Percentiles rank a stretch among this genome's conserved stretches.
These are phyloP conservation scores for Penicillium polonicum DNA, from an alignment of 2,329 filamentous ascomycete species.

Conservation along the genomic window DNA sequence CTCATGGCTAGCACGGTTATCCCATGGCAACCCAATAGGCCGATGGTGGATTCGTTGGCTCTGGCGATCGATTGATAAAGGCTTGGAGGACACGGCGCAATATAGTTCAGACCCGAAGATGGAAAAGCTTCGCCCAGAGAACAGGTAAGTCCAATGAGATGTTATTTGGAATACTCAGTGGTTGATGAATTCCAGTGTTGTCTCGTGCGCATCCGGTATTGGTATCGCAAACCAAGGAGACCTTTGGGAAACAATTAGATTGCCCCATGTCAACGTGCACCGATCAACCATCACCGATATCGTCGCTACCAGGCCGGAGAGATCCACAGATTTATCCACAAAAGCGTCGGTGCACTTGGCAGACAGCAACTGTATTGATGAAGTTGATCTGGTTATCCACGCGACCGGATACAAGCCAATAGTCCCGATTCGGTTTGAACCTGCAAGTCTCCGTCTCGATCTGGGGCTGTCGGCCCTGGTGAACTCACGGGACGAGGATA, in stretches of 20 bases:
- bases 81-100: slow-evolving; percentile 11
- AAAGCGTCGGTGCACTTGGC: slow-evolving; percentile 6
- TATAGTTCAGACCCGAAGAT: slow-evolving; percentile 23
- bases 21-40: slow-evolving; percentile 26
- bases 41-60: slow-evolving; percentile 18
- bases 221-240: slow-evolving; percentile 28
- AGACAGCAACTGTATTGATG: slow-evolving; percentile 11
- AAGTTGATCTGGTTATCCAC: slow-evolving; percentile 22
- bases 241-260: slow-evolving; percentile 25
- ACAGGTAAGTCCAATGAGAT: slow-evolving; percentile 10
- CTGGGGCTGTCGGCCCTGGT: slow-evolving; percentile 18
- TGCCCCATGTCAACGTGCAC: slow-evolving; percentile 22
- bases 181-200: slow-evolving; percentile 12
- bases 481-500: neutral
- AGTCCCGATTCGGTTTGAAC: slow-evolving; percentile 21
- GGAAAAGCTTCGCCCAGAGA: slow-evolving; percentile 19
- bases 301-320: neutral
- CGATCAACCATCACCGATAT: slow-evolving; percentile 19
- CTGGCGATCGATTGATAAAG: slow-evolving; percentile 21
- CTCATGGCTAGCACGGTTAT: slow-evolving; percentile 21
- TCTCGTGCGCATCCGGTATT: slow-evolving; percentile 21
- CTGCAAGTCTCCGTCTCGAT: slow-evolving; percentile 9
- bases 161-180: too few relatives aligned
- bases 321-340: neutral
- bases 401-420: slow-evolving; percentile 27